phyloP scores from a whole-genome alignment of 371 early-diverging fungal genomes.

The Basidiobolus meristosporus region DNA sequence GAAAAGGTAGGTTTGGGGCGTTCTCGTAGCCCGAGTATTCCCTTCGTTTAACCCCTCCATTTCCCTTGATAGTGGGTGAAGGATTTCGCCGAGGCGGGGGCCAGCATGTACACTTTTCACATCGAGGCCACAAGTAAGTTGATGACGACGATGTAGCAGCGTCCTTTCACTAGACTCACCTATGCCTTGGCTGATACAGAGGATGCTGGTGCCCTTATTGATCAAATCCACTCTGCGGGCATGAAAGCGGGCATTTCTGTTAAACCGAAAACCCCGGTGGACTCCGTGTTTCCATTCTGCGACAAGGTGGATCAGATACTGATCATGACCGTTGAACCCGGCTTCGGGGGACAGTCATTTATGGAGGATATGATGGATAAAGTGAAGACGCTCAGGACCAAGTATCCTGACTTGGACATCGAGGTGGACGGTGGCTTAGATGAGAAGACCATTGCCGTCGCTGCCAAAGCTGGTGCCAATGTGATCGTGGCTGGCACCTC shows the following conservation, averaged over 20 bases:
- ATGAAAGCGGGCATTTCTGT: conserved; percentile 92
- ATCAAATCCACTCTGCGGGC: conserved; percentile 54
- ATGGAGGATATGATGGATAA: conserved; percentile 78
- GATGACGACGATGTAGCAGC: background rate
- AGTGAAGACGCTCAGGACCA: conserved; percentile 45
- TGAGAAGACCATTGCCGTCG: conserved; percentile 64
- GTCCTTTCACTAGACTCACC: background rate
- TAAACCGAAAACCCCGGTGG: conserved; percentile 80
- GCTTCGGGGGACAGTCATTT: conserved; percentile 91
- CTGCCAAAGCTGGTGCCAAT: conserved; percentile 88
- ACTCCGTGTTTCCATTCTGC: conserved; percentile 42
- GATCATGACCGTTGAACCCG: conserved; percentile 98
- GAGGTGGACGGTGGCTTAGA: conserved; percentile 97
- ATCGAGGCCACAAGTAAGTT: conserved; percentile 62
- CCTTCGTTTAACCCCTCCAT: background rate
- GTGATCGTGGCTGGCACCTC: conserved; percentile 97
- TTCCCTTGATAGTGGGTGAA: conserved; percentile 56
- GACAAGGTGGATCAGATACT: conserved; percentile 75
- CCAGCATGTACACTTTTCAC: conserved; percentile 81
- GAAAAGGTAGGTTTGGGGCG: conserved; percentile 19
- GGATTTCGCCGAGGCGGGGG: conserved; percentile 89
- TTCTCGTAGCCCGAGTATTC: background rate
- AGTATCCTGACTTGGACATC: conserved; percentile 79
- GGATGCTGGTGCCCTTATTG: conserved; percentile 53
- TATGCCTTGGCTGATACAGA: conserved; percentile 8